Evolutionary conservation across 2,329 filamentous ascomycete species (phyloP), one percentile per base, ranked within the genome.

Genomic region (Paecilomyces niveus): DNA sequence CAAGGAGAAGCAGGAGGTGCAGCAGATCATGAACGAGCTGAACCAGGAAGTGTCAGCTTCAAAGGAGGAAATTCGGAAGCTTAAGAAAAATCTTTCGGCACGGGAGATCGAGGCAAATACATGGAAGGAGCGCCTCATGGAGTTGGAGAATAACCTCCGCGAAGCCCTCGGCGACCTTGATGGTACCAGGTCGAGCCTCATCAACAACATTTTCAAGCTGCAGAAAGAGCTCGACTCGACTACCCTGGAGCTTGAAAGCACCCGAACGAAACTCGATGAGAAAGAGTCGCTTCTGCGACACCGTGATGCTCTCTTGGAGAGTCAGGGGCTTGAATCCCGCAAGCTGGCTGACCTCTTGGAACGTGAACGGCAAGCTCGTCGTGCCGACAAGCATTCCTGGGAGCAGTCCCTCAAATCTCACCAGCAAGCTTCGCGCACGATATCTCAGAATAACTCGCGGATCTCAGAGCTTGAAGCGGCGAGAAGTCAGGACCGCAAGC

Each of bases 1-100:
- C 69, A 87, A 90, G 68, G 92, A 96, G 76, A 96, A 97, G 78
- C 89, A 96, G 70, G 93, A 97, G 70, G 89, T 96, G 55, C 92
- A 97, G 76, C 89, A 93, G 73, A 85, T 96, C 63, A 86, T 97
- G 69, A 93, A 95, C 68, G 91, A 97, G 63, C 87, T 97, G 64
- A 97, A 97, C 71, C 83, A 86, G 49, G 92, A 97, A 73, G 84
- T 87, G 24, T 88, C 88, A 4, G 81, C 83, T 29, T 86, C 90
- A 62, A 96, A 94, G 77, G 94, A 97, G 62, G 94, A 97, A 69
- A 84, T 87, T 26, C 84, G 92, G 63, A 85, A 85, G 68, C 79
- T 97, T 64, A 88, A 90, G 69, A 94, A 96, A 81, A 91, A 80
- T 65, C 80, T 97, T 53, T 89, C 88, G 11, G 87, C 86, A 54